Conservation (phyloP, 129 eudicot genomes). For the Gnaphalium uliginosum region DNA sequence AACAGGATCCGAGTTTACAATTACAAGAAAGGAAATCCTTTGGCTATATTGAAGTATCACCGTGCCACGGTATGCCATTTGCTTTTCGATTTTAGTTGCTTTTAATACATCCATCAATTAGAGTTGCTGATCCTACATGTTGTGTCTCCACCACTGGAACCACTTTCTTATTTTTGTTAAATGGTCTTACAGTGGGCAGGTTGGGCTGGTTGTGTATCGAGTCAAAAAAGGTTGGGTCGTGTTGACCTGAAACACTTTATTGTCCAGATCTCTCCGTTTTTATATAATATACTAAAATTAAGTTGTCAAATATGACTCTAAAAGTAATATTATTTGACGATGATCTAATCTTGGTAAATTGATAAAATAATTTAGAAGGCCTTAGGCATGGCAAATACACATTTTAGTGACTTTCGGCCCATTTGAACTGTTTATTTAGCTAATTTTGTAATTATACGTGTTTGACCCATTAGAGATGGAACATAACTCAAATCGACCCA, state of each 20-base stretch:
- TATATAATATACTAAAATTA: neutral
- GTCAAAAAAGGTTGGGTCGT: neutral
- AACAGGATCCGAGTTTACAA: constrained; percentile 73
- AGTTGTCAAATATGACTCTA: neutral
- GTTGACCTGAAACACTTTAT: neutral
- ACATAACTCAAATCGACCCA: neutral
- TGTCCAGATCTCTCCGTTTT: neutral
- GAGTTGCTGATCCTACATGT: neutral
- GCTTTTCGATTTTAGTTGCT: neutral
- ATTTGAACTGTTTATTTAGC: neutral
- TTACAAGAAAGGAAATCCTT: constrained; percentile 71
- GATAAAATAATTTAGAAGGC: neutral
- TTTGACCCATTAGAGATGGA: neutral
- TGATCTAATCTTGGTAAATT: neutral
- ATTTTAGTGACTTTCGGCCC: neutral
- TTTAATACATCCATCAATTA: neutral
- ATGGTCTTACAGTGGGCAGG: neutral
- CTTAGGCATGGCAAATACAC: neutral
- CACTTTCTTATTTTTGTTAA: too few relatives aligned
- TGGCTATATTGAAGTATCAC: constrained; percentile 88
- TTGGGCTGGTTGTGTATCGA: neutral
- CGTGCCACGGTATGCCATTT: constrained; percentile 48
- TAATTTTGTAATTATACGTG: neutral
- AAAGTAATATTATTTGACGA: neutral
- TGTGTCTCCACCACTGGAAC: neutral